Evolutionary conservation across 331 rosid species (phyloP), one percentile per base, ranked within the genome.

Genomic region (Acacia pycnantha): DNA sequence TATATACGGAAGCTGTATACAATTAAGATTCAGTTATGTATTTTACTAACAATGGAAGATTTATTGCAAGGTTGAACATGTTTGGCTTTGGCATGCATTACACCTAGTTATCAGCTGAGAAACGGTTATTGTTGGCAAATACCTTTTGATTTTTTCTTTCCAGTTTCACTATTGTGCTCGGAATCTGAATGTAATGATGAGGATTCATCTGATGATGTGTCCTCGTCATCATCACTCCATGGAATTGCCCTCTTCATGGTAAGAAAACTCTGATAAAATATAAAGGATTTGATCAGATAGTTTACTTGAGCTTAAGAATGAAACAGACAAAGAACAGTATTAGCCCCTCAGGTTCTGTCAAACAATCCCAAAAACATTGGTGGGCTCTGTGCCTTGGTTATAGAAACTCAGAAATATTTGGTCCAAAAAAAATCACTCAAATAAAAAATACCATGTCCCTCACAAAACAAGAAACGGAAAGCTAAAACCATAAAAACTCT

Each of bases 181-280:
- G 88, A 75, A 65, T 86, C 92, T 22, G 97, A 85, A 81, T 75
- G 82, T 35, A 83, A 78, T 80, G 88, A 78, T 4, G 92, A 85
- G 2, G 93, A 92, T 46, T 88, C 93, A 40, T 87, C 85, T 0
- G 86, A 77, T 8, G 90, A 90, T 3, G 93, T 89, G 44, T 86
- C 89, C 29, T 90, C 94, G 15, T 86, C 89, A 79, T 86, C 89
- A 73, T 89, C 94, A 78, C 87, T 91, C 97, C 98, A 94, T 29
- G 94, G 91, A 84, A 88, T 84, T 61, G 90, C 61, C 84, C 97
- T 92, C 91, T 96, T 94, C 99, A 96, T 96, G 18, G 59, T 85
- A 27, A 11, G 72, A 22, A 75, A 6, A 54, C 14, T 70, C 83
- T 84, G 68, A 31, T 35, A 71, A 51, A 51, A 76, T 77, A 58